These are phyloP conservation scores for Phaffia australis DNA, from an alignment of 768 basidiomycete species.

Conservation along the genomic window DNA sequence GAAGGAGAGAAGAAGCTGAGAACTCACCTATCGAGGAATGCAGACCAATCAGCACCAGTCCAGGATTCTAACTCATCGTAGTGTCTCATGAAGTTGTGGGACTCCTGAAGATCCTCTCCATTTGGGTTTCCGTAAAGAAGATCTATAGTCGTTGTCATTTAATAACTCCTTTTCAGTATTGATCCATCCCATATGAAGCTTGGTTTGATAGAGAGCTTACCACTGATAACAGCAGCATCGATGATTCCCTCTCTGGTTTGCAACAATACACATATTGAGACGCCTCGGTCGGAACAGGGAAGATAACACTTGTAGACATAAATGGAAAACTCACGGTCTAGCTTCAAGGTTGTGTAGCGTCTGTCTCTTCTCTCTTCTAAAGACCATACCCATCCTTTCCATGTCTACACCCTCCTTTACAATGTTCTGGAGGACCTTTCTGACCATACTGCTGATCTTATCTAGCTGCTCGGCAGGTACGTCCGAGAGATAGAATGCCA, in stretches of 20 bases:
- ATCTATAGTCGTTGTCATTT: slow-evolving; percentile 40
- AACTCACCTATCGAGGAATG: slow-evolving; percentile 59
- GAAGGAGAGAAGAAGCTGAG: background rate
- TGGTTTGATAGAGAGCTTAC: background rate
- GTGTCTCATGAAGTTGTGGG: slow-evolving; percentile 68
- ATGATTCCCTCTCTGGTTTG: slow-evolving; percentile 46
- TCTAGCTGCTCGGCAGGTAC: slow-evolving; percentile 71
- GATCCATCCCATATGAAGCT: too few relatives aligned
- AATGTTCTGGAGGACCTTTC: slow-evolving; percentile 57
- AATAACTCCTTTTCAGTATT: too few relatives aligned
- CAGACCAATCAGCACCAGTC: slow-evolving; percentile 64
- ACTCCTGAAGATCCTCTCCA: slow-evolving; percentile 60
- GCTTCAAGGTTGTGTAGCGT: slow-evolving; percentile 23
- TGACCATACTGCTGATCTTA: slow-evolving; percentile 58
- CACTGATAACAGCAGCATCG: slow-evolving; percentile 55
- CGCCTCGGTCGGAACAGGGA: too few relatives aligned
- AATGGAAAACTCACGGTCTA: slow-evolving; percentile 2
- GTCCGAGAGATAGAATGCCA: slow-evolving; percentile 69
- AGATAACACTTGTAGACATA: too few relatives aligned
- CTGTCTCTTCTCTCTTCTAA: slow-evolving; percentile 80
- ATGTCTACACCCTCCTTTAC: slow-evolving; percentile 72
- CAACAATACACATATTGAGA: too few relatives aligned
- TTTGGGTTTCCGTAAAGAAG: slow-evolving; percentile 75
- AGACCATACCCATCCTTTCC: slow-evolving; percentile 73
- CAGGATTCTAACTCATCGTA: slow-evolving; percentile 59